A percentile compares a stretch with the other conserved stretches of the same genome.
Evolutionary conservation across 2,329 filamentous ascomycete species (phyloP).

Genomic region (Neopestalotiopsis clavispora): DNA sequence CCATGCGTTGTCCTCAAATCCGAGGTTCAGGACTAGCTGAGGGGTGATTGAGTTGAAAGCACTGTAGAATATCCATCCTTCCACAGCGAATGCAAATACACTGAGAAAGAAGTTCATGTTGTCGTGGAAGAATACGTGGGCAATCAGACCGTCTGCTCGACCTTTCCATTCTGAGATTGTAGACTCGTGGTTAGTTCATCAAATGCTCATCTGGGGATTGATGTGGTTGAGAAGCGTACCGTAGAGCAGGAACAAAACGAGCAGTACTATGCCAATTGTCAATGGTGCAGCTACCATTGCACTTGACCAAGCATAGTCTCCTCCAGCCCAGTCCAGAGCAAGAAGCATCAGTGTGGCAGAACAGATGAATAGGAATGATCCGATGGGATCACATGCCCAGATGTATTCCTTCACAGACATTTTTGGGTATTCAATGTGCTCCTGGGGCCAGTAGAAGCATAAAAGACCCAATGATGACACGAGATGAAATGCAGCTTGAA

Average conservation of each 20-base stretch:
- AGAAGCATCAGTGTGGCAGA: slow-evolving; percentile 49
- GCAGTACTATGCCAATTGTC: slow-evolving; percentile 44
- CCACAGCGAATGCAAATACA: slow-evolving; percentile 60
- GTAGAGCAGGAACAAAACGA: slow-evolving; percentile 44
- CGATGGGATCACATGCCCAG: slow-evolving; percentile 54
- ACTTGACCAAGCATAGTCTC: slow-evolving; percentile 44
- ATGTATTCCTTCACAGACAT: slow-evolving; percentile 44
- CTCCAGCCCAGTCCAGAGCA: slow-evolving; percentile 51
- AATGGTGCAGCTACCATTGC: slow-evolving; percentile 46
- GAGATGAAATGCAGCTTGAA: slow-evolving; percentile 59
- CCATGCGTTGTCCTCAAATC: slow-evolving; percentile 52
- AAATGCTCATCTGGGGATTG: neutral
- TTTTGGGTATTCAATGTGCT: slow-evolving; percentile 40
- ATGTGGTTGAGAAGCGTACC: slow-evolving; percentile 34
- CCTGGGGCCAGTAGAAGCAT: slow-evolving; percentile 51
- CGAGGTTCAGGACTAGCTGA: slow-evolving; percentile 53
- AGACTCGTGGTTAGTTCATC: too few relatives aligned
- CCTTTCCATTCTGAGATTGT: slow-evolving; percentile 56
- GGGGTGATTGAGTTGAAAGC: slow-evolving; percentile 57
- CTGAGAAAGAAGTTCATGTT: slow-evolving; percentile 60
- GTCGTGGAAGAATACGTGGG: slow-evolving; percentile 58
- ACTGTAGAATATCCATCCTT: slow-evolving; percentile 63
- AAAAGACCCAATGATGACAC: slow-evolving; percentile 52
- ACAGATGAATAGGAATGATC: slow-evolving; percentile 47
- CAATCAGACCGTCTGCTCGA: slow-evolving; percentile 56